Conservation (phyloP, 768 basidiomycete genomes). For the Boletus coccyginus region DNA sequence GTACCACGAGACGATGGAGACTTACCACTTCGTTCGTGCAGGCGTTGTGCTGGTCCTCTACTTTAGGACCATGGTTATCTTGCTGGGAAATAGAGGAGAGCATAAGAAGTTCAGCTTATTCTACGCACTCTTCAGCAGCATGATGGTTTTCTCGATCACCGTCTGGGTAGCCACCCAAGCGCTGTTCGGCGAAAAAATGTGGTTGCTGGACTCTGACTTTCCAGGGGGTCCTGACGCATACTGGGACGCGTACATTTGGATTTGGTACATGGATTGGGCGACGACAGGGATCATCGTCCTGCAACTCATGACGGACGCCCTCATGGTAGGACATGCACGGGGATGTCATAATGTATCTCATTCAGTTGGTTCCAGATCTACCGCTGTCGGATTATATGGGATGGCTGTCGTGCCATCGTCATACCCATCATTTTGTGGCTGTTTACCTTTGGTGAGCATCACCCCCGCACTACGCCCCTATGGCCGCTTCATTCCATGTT, state of each 20-base stretch:
- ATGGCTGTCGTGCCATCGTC: constrained; percentile 7
- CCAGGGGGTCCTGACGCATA: constrained; percentile 37
- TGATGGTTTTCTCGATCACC: constrained; percentile 29
- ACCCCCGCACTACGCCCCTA: too few species aligned
- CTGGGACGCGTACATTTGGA: constrained; percentile 19
- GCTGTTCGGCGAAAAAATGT: constrained; percentile 33
- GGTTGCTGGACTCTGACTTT: constrained; percentile 33
- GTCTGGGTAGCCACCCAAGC: constrained; percentile 22
- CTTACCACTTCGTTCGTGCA: not conserved
- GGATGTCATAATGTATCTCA: not conserved
- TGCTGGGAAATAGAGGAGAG: constrained; percentile 3
- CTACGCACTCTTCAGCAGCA: constrained; percentile 25
- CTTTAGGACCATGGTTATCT: constrained; percentile 15
- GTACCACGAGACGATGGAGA: not conserved
- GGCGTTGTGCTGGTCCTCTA: constrained; percentile 25
- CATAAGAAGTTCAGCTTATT: constrained; percentile 11
- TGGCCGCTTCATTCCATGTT: not conserved
- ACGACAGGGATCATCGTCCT: constrained; percentile 23
- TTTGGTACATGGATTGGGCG: constrained; percentile 30
- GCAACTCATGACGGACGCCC: constrained; percentile 36
- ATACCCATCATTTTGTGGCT: constrained; percentile 24
- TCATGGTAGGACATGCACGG: constrained; percentile 14
- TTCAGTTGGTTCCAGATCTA: constrained; percentile 32
- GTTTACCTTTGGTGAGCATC: constrained; percentile 18
- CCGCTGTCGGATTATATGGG: constrained; percentile 38